Percentiles rank a stretch among this genome's conserved stretches.
Conservation (phyloP, 495 filamentous ascomycete species). For the Neurospora sublineolata region DNA sequence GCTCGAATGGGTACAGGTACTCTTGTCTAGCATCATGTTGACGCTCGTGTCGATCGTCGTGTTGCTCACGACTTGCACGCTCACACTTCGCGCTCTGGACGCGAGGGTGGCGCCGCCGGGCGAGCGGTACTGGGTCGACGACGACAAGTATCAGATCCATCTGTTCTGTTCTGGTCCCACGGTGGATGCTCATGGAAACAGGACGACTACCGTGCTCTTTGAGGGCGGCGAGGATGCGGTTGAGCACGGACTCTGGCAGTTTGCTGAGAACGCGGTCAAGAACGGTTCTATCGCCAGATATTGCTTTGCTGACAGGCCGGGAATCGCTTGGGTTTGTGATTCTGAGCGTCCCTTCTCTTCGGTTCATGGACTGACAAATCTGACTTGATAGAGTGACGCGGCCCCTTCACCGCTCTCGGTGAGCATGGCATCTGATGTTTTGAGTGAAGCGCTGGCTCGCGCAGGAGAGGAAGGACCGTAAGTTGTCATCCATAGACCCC, state of each 20-base stretch:
- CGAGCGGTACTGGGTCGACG: constrained; percentile 64
- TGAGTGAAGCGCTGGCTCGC: constrained; percentile 70
- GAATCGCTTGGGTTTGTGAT: constrained; percentile 59
- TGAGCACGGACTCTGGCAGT: constrained; percentile 63
- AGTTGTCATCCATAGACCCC: not conserved
- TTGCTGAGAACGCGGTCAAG: constrained; percentile 51
- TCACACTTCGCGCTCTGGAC: constrained; percentile 69
- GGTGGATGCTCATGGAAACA: constrained; percentile 35
- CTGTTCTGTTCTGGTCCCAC: constrained; percentile 69
- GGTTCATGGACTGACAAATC: not conserved
- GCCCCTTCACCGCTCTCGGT: constrained; percentile 87
- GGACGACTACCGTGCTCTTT: constrained; percentile 59
- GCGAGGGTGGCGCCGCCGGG: constrained; percentile 59
- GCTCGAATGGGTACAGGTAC: constrained; percentile 72
- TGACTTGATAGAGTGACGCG: constrained; percentile 51
- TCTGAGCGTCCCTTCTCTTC: not conserved
- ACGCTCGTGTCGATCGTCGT: constrained; percentile 51
- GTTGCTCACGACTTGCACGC: constrained; percentile 63
- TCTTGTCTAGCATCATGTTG: constrained; percentile 60
- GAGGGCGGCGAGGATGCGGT: constrained; percentile 71
- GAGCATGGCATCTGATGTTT: constrained; percentile 74
- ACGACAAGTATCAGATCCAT: constrained; percentile 73
- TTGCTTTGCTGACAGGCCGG: constrained; percentile 93
- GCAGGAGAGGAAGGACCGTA: constrained; percentile 70
- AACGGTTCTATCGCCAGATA: constrained; percentile 74